Percentiles rank a stretch among this genome's conserved stretches.
Conservation (phyloP, 257 asterid genomes). For the Craterostigma plantagineum region DNA sequence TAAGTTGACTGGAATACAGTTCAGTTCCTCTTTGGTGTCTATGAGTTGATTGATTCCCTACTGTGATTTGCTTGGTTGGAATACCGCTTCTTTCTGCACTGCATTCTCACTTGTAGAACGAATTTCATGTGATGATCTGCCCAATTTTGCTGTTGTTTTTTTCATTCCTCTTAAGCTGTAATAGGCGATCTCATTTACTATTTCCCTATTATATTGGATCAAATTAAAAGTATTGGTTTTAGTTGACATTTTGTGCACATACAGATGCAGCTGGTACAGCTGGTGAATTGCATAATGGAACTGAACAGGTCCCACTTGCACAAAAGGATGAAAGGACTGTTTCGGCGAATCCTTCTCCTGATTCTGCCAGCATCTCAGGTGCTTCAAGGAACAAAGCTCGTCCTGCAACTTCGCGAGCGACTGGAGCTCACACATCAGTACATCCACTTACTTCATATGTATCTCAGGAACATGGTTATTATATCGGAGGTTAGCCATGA, state of each 20-base stretch:
- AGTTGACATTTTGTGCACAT: constrained; percentile 7
- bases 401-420: constrained; percentile 39
- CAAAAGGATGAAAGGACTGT: constrained; percentile 75
- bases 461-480: constrained; percentile 57
- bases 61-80: too few species aligned
- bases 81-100: too few species aligned
- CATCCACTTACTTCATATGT: constrained; percentile 38
- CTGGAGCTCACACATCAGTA: constrained; percentile 31
- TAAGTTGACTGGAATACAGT: too few species aligned
- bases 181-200: too few species aligned
- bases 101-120: too few species aligned
- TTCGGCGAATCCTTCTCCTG: constrained; percentile 53
- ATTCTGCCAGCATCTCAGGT: constrained; percentile 42
- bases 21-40: too few species aligned
- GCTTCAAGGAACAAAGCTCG: constrained; percentile 52
- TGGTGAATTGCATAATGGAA: constrained; percentile 48
- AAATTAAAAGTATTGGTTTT: too few species aligned
- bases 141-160: too few species aligned
- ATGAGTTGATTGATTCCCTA: too few species aligned
- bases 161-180: too few species aligned
- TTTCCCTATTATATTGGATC: too few species aligned
- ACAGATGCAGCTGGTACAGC: constrained; percentile 54
- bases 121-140: too few species aligned
- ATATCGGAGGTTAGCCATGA: constrained; percentile 53
- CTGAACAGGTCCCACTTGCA: constrained; percentile 58